phyloP scores from a whole-genome alignment of 2,329 filamentous ascomycete species.

The Calonectria hongkongensis region DNA sequence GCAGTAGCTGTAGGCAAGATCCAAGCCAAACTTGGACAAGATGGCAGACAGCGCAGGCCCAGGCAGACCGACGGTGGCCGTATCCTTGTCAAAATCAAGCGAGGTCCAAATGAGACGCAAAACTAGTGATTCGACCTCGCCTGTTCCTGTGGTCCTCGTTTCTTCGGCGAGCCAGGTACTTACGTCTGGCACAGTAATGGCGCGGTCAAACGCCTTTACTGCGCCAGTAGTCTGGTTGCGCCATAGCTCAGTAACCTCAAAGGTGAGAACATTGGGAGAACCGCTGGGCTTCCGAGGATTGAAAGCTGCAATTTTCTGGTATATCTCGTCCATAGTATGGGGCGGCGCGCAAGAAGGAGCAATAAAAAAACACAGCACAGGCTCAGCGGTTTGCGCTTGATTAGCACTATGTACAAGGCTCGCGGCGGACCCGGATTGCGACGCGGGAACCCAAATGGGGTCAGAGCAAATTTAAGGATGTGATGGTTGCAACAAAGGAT shows the following conservation, averaged over 20 bases:
- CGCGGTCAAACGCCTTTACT: constrained; percentile 39
- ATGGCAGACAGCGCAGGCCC: constrained; percentile 45
- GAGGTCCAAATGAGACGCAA: constrained; percentile 56
- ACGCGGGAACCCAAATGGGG: background rate
- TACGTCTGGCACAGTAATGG: constrained; percentile 34
- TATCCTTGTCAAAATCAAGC: constrained; percentile 48
- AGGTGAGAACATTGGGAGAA: constrained; percentile 43
- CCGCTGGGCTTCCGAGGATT: constrained; percentile 47
- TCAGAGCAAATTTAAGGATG: constrained; percentile 6
- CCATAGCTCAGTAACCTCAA: constrained; percentile 58
- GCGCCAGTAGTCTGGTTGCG: constrained; percentile 47
- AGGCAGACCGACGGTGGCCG: constrained; percentile 53
- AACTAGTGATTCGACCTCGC: constrained; percentile 52
- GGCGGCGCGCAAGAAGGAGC: constrained; percentile 12
- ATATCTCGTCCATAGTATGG: constrained; percentile 57
- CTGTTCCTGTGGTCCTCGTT: constrained; percentile 33
- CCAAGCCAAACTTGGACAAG: constrained; percentile 55
- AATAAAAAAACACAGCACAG: background rate
- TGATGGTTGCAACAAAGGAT: background rate
- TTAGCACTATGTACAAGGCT: constrained; percentile 10
- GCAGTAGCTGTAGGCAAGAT: constrained; percentile 58
- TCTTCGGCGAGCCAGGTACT: constrained; percentile 52
- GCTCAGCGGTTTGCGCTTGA: background rate
- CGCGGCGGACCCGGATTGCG: background rate
- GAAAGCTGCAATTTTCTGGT: constrained; percentile 55